Percentiles rank a stretch among this genome's conserved stretches.
These are phyloP conservation scores for Microsporum audouinii DNA, from an alignment of 2,329 filamentous ascomycete genomes.

Conservation along the genomic window DNA sequence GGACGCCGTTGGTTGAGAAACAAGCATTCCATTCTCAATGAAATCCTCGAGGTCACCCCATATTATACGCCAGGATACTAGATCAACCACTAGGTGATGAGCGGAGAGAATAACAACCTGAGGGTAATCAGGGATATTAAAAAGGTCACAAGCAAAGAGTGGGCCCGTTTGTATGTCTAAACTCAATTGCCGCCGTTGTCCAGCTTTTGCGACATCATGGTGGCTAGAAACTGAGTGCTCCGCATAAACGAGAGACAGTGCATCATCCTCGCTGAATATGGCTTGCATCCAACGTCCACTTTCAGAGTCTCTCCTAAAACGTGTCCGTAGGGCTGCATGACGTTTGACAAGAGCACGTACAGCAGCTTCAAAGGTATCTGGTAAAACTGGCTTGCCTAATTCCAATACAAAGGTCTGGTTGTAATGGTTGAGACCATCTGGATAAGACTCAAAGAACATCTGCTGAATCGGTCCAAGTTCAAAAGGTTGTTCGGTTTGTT, in stretches of 20 bases:
- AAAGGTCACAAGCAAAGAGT: conserved; percentile 33
- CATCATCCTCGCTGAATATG: conserved; percentile 16
- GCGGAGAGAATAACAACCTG: conserved; percentile 26
- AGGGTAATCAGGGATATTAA: conserved; percentile 25
- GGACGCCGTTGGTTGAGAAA: neutral
- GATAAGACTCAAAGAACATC: conserved; percentile 24
- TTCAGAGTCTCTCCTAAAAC: neutral
- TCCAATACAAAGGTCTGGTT: conserved; percentile 1
- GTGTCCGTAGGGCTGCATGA: conserved; percentile 2
- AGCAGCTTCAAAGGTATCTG: neutral
- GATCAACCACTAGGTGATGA: conserved; percentile 30
- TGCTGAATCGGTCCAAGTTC: conserved; percentile 29
- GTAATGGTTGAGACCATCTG: conserved; percentile 8
- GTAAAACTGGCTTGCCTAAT: neutral
- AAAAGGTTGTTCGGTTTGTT: conserved; percentile 21
- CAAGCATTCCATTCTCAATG: conserved; percentile 14
- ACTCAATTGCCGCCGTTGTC: conserved; percentile 26
- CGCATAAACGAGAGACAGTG: conserved; percentile 9
- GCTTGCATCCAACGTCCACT: conserved; percentile 5
- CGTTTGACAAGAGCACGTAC: neutral
- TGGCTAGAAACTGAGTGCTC: conserved; percentile 20
- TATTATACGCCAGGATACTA: conserved; percentile 33
- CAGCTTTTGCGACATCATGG: neutral
- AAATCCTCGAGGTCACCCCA: conserved; percentile 29
- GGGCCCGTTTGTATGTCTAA: conserved; percentile 29